phyloP scores from a whole-genome alignment of 1,284 basidiomycete species.

The Phaffia rhodozyma region DNA sequence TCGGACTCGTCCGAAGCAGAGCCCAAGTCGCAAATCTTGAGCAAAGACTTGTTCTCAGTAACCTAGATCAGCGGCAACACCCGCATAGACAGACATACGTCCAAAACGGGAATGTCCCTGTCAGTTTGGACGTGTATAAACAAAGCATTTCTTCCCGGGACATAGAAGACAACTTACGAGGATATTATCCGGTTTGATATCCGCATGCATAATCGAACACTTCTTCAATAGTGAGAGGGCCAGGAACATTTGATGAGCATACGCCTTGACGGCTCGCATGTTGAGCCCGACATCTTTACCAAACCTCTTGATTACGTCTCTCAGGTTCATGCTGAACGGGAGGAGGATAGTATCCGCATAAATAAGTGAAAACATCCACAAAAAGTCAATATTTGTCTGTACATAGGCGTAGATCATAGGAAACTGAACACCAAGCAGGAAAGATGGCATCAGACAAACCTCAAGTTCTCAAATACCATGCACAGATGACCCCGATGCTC shows the following conservation, averaged over 20 bases:
- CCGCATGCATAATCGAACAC: constrained; percentile 89
- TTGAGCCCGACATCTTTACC: constrained; percentile 97
- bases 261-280: constrained; percentile 90
- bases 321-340: constrained; percentile 75
- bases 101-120: no score
- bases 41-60: constrained; percentile 81
- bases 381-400: not conserved
- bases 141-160: not conserved
- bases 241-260: constrained; percentile 91
- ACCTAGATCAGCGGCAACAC: constrained; percentile 45
- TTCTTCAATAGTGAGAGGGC: constrained; percentile 75
- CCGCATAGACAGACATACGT: constrained; percentile 14
- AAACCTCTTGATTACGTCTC: constrained; percentile 96
- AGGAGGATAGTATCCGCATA: constrained; percentile 17
- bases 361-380: constrained; percentile 6
- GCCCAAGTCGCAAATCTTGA: constrained; percentile 94
- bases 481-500: constrained; percentile 95
- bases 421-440: not conserved
- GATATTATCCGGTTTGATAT: constrained; percentile 96
- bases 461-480: constrained; percentile 88
- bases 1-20: constrained; percentile 88
- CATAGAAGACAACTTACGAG: constrained; percentile 45
- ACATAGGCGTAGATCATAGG: not conserved
- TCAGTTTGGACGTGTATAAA: constrained; percentile 2
- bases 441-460: constrained; percentile 42